These are phyloP conservation scores for Escallonia rubra DNA, from an alignment of 129 eudicot genomes.

Conservation along the genomic window DNA sequence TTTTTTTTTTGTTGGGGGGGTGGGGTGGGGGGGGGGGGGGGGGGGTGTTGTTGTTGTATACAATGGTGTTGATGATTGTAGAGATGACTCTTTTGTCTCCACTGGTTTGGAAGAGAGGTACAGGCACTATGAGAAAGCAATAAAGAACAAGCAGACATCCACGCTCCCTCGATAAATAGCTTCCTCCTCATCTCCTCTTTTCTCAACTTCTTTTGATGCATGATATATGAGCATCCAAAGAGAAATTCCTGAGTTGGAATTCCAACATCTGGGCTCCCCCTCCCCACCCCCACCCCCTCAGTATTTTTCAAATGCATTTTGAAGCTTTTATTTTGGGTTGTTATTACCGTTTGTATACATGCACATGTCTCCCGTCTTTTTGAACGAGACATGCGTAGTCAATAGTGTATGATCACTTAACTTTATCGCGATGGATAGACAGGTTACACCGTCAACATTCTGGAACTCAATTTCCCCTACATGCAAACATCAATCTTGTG, in stretches of 20 bases:
- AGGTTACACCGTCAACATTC: too few species aligned
- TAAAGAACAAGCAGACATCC: slow-evolving; percentile 4
- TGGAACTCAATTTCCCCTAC: too few species aligned
- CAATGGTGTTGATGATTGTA: slow-evolving; percentile 15
- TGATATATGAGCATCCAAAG: slow-evolving; percentile 51
- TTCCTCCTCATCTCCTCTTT: slow-evolving; percentile 26
- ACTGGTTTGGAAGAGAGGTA: slow-evolving; percentile 30
- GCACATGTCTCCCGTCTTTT: not conserved
- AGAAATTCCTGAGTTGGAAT: slow-evolving; percentile 42
- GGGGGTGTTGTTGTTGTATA: too few species aligned
- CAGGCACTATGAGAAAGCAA: slow-evolving; percentile 27
- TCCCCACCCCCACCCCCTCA: not conserved
- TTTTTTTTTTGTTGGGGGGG: too few species aligned
- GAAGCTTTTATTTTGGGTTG: not conserved
- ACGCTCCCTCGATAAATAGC: slow-evolving; percentile 10
- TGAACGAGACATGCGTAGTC: not conserved
- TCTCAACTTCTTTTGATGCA: slow-evolving; percentile 37
- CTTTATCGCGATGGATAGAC: too few species aligned
- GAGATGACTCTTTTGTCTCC: slow-evolving; percentile 53
- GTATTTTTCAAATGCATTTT: not conserved
- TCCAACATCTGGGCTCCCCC: slow-evolving; percentile 35
- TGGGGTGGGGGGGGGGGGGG: too few species aligned
- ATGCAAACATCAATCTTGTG: too few species aligned
- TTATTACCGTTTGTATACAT: not conserved
- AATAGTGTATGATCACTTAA: not conserved